A percentile compares a stretch with the other conserved stretches of the same genome.
Conservation (phyloP, 345 rosid genomes). For the Brassica nigra region DNA sequence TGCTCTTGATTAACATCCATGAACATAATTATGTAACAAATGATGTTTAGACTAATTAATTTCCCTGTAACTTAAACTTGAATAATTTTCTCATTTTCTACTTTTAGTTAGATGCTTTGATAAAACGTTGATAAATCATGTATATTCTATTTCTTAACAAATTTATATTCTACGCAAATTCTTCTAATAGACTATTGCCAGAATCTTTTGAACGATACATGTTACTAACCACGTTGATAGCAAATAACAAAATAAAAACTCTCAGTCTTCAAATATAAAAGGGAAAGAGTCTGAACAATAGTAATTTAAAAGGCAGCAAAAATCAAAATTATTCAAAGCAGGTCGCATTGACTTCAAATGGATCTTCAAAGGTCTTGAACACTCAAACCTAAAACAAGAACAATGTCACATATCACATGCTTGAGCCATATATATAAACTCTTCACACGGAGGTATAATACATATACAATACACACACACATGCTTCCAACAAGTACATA, state of each 20-base stretch:
- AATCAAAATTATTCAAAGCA: neutral
- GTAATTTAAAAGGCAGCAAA: constrained; percentile 11
- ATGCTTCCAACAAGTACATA: neutral
- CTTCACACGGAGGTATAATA: neutral
- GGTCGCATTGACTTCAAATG: neutral
- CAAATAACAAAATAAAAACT: constrained; percentile 5
- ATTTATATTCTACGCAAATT: neutral
- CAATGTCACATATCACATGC: neutral
- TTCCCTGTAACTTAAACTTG: neutral
- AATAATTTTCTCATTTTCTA: no score
- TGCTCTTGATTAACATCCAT: constrained; percentile 7
- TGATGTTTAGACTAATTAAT: constrained; percentile 4
- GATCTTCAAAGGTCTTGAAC: constrained; percentile 66
- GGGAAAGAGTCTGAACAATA: neutral
- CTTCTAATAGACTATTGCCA: neutral
- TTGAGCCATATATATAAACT: neutral
- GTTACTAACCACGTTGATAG: neutral
- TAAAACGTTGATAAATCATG: neutral
- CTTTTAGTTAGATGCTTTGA: no score
- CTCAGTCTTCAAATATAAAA: neutral
- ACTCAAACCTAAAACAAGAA: constrained; percentile 62
- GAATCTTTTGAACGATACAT: neutral
- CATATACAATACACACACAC: neutral
- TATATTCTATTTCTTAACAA: neutral
- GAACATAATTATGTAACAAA: neutral